A percentile compares a stretch with the other conserved stretches of the same genome.
These are phyloP conservation scores for Pythium rhizo-oryzae DNA, from an alignment of 352 stramenopile genomes.

Conservation along the genomic window DNA sequence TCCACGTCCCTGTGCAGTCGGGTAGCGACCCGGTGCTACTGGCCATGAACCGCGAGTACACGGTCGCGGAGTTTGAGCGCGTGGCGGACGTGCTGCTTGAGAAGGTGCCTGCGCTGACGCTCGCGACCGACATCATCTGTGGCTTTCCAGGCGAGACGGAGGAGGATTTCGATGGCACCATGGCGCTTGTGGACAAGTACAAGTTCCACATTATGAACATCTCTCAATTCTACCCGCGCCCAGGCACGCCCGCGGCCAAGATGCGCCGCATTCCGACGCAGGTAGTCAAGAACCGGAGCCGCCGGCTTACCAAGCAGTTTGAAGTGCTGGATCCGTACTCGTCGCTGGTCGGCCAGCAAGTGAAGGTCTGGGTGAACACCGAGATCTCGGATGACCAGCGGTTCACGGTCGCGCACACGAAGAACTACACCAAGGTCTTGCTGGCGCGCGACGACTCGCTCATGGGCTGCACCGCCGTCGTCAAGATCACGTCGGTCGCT, in stretches of 20 bases:
- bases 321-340: constrained; percentile 84
- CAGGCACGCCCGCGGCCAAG: constrained; percentile 88
- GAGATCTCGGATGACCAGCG: constrained; percentile 81
- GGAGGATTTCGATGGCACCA: constrained; percentile 88
- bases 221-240: constrained; percentile 93
- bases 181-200: constrained; percentile 87
- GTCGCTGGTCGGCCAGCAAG: constrained; percentile 54
- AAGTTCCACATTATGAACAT: constrained; percentile 93
- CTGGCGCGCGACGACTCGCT: constrained; percentile 73
- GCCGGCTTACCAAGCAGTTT: constrained; percentile 86
- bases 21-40: constrained; percentile 85
- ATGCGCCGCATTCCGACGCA: constrained; percentile 89
- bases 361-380: constrained; percentile 84
- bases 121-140: constrained; percentile 94
- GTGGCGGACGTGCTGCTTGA: constrained; percentile 78
- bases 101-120: constrained; percentile 78
- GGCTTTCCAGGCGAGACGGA: constrained; percentile 92
- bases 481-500: constrained; percentile 52
- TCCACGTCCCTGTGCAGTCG: constrained; percentile 93
- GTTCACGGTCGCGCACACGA: constrained; percentile 88
- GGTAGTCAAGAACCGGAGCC: constrained; percentile 89
- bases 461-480: constrained; percentile 69
- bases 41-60: constrained; percentile 94
- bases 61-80: constrained; percentile 69
- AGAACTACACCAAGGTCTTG: constrained; percentile 94